Conservation (phyloP, 106 monocot species). For the Dioscorea zingiberensis region DNA sequence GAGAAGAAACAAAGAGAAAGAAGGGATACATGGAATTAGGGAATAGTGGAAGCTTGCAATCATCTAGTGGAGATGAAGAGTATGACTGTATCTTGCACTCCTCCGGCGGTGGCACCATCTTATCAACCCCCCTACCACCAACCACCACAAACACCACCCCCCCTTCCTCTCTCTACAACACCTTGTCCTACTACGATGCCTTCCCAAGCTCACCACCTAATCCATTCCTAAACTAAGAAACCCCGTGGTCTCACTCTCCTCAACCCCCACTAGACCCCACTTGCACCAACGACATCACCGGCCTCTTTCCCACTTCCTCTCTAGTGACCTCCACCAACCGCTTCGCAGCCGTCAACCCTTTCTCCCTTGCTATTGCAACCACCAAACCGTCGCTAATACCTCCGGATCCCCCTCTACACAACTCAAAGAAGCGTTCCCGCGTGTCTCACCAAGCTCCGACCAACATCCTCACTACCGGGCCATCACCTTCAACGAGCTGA, state of each 20-base stretch:
- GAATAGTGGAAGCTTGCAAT: conserved; percentile 64
- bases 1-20: no score
- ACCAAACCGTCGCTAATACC: neutral
- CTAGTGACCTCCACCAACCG: neutral
- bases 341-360: no score
- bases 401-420: conserved; percentile 7
- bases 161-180: neutral
- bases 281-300: conserved; percentile 11
- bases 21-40: conserved; percentile 59
- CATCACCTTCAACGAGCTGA: no score
- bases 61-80: conserved; percentile 67
- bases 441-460: conserved; percentile 72
- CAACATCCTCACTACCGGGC: conserved; percentile 82
- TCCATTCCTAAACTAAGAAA: conserved; percentile 8
- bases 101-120: neutral
- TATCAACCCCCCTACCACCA: conserved; percentile 1
- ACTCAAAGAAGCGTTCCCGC: conserved; percentile 62
- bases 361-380: neutral
- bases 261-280: neutral
- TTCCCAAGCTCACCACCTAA: neutral
- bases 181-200: neutral
- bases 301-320: neutral
- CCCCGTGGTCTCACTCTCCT: neutral
- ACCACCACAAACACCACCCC: conserved; percentile 3
- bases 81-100: conserved; percentile 36